A percentile compares a stretch with the other conserved stretches of the same genome.
Evolutionary conservation across 306 rosid species (phyloP).

Genomic region (Trichosanthes cucumerina): DNA sequence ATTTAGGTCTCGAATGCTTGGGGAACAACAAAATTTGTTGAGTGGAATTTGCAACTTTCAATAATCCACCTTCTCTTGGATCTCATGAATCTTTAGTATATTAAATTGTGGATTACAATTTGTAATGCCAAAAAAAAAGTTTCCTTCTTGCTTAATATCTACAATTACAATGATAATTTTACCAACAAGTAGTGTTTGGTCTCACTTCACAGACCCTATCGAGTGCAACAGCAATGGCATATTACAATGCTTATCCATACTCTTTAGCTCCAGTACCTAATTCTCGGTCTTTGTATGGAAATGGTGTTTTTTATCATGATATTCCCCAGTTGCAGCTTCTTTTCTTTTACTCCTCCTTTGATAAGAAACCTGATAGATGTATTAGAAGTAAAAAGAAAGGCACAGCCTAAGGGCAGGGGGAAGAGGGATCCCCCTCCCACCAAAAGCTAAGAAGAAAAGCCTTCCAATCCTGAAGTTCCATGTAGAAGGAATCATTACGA

Average conservation of each 20-base stretch:
- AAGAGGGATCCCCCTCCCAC: no score
- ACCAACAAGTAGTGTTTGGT: not conserved
- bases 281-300: not conserved
- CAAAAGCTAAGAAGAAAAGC: no score
- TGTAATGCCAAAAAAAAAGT: not conserved
- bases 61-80: not conserved
- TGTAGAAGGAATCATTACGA: no score
- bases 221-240: not conserved
- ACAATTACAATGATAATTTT: not conserved
- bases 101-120: not conserved
- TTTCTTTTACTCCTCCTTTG: no score
- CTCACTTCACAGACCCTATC: not conserved
- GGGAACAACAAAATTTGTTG: not conserved
- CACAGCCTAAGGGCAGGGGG: no score
- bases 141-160: not conserved
- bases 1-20: not conserved
- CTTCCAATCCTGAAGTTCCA: no score
- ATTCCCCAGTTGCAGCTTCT: not conserved
- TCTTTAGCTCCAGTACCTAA: not conserved
- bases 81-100: not conserved
- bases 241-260: not conserved
- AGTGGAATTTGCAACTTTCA: not conserved
- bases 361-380: no score
- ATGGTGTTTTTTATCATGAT: not conserved
- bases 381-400: no score